Evolutionary conservation across 352 stramenopile species (phyloP).

Genomic region (Phytophthora constricta): DNA sequence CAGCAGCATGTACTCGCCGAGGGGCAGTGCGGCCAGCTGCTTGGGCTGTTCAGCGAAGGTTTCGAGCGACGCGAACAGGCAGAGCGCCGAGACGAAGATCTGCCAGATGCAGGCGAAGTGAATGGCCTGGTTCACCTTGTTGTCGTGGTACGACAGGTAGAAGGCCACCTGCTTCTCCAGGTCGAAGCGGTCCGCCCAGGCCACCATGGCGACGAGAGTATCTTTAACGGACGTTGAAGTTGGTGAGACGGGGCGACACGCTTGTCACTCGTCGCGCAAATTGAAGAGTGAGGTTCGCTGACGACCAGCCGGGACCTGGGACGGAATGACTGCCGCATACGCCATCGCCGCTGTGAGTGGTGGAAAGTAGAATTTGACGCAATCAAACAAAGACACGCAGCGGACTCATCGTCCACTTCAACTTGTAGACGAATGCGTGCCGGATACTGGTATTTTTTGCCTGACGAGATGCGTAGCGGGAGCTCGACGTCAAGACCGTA

Average conservation of each 20-base stretch:
- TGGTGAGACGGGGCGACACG: slow-evolving; percentile 30
- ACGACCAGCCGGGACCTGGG: not conserved
- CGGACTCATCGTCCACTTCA: not conserved
- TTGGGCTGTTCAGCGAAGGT: slow-evolving; percentile 36
- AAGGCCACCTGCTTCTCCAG: slow-evolving; percentile 86
- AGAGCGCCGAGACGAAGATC: slow-evolving; percentile 81
- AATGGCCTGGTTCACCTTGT: slow-evolving; percentile 82
- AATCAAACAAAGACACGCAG: slow-evolving; percentile 19
- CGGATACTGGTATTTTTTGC: no score
- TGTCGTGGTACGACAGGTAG: slow-evolving; percentile 88
- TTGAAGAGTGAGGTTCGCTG: slow-evolving; percentile 11
- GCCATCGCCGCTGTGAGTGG: slow-evolving; percentile 12
- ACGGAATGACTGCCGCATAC: slow-evolving; percentile 10
- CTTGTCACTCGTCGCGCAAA: slow-evolving; percentile 19
- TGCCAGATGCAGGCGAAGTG: slow-evolving; percentile 88
- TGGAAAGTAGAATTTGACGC: slow-evolving; percentile 3
- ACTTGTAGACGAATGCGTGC: no score
- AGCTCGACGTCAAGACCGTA: no score
- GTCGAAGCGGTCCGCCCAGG: slow-evolving; percentile 68
- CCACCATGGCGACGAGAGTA: slow-evolving; percentile 41
- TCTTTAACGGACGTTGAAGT: not conserved
- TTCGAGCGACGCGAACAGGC: slow-evolving; percentile 58
- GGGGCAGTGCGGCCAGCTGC: slow-evolving; percentile 34
- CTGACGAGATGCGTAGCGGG: no score
- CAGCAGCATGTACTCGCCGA: slow-evolving; percentile 61